A percentile compares a stretch with the other conserved stretches of the same genome.
phyloP scores from a whole-genome alignment of 2,329 filamentous ascomycete species.

The Colletotrichum sp. region DNA sequence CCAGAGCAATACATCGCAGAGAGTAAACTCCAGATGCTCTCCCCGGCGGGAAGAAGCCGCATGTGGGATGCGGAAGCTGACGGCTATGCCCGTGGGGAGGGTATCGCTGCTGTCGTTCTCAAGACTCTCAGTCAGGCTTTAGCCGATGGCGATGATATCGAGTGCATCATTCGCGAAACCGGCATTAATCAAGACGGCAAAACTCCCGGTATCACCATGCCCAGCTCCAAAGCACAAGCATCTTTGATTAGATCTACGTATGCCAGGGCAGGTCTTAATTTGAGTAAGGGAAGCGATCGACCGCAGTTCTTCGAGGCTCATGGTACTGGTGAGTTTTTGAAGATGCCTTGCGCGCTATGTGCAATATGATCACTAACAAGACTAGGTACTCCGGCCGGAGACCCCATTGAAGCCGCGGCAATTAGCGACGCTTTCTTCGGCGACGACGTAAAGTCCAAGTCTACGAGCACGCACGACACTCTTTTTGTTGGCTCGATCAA shows the following conservation, averaged over 20 bases:
- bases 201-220: slow-evolving; percentile 37
- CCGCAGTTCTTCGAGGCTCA: slow-evolving; percentile 34
- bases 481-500: slow-evolving; percentile 32
- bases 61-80: slow-evolving; percentile 51
- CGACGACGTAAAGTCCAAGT: neutral
- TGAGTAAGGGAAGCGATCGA: slow-evolving; percentile 7
- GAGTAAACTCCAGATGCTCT: slow-evolving; percentile 3
- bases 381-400: slow-evolving; percentile 35
- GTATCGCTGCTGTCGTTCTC: slow-evolving; percentile 49
- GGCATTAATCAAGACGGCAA: slow-evolving; percentile 27
- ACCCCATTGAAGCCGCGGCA: slow-evolving; percentile 41
- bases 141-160: slow-evolving; percentile 29
- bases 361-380: neutral
- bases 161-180: slow-evolving; percentile 27
- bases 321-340: slow-evolving; percentile 32
- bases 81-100: slow-evolving; percentile 61
- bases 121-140: slow-evolving; percentile 51
- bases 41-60: slow-evolving; percentile 28
- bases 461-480: slow-evolving; percentile 25
- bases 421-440: neutral
- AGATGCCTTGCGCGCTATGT: fast-evolving
- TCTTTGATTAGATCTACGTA: slow-evolving; percentile 32
- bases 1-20: slow-evolving; percentile 21
- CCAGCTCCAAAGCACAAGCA: slow-evolving; percentile 32
- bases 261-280: slow-evolving; percentile 8